Percentiles rank a stretch among this genome's conserved stretches.
phyloP scores from a whole-genome alignment of 2,329 filamentous ascomycete species.

The Ophiocordyceps camponoti-saundersi region DNA sequence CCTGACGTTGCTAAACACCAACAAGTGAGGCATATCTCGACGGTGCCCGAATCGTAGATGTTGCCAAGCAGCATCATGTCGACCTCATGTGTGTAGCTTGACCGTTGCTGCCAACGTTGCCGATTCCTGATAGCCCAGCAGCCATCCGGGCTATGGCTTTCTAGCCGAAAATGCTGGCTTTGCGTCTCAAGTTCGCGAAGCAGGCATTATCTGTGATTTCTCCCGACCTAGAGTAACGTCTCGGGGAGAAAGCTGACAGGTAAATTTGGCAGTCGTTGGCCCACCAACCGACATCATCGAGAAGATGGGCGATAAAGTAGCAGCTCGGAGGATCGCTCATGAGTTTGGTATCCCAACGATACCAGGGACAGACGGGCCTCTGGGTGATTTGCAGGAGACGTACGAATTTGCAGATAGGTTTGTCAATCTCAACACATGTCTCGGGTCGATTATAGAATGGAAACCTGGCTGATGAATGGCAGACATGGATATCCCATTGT shows the following conservation, averaged over 20 bases:
- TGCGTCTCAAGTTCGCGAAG: slow-evolving; percentile 29
- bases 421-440: neutral
- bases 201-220: slow-evolving; percentile 27
- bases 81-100: neutral
- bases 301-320: slow-evolving; percentile 28
- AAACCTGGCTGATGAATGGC: neutral
- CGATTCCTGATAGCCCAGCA: neutral
- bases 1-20: neutral
- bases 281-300: slow-evolving; percentile 35
- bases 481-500: slow-evolving; percentile 19
- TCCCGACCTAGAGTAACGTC: neutral
- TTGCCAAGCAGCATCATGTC: neutral
- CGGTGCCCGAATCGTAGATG: neutral
- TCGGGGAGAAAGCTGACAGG: neutral
- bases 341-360: neutral
- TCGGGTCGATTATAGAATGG: neutral
- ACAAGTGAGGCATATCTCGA: neutral
- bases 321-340: neutral
- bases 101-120: neutral
- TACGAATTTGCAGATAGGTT: neutral
- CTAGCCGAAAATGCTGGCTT: slow-evolving; percentile 27
- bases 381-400: neutral
- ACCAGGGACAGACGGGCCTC: neutral
- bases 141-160: slow-evolving; percentile 6
- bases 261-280: slow-evolving; percentile 27